Base-by-base conservation (phyloP, 192 early-diverging fungal species). In the Dispira simplex region DNA sequence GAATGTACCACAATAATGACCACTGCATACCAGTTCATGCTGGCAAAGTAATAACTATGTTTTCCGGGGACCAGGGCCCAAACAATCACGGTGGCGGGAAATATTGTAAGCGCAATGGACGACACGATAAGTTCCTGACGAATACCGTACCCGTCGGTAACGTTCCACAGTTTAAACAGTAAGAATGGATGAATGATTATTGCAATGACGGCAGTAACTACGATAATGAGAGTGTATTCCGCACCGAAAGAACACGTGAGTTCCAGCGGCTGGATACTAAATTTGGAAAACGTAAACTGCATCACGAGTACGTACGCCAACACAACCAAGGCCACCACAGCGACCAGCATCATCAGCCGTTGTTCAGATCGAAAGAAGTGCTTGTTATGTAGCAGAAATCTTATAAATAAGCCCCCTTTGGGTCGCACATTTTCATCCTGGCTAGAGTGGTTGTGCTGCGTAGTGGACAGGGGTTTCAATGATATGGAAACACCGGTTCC, bases 141-240 rank as follows among this genome's bases (percentile, higher is more conserved):
- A 27, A 60, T 60, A 27, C 58, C 58, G 58, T 60, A 60, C 32
- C 58, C 58, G 58, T 60, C 58, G 32, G n/a, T 43, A 13, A 13
- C 32, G 58, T 44, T 14, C 58, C 58, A 60, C 39, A 60, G 28
- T 21, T 60, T 60, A 32, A 3, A 16, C 58, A 60, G 16, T 18
- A 28, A 9, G 3, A 44, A 60, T 1, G 58, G 58, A 13, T 26
- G 0, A 44, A 60, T 18, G 12, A 60, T 14, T 14, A 60, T 4
- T 5, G 58, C 32, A 44, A 44, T 60, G 58, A 14, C 39, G 0
- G 44, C 10, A 3, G 43, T 6, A 6, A 39, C 27, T 3, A 27
- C 43, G 21, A 60, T 13, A 12, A 60, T 39, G 32, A 44, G 32
- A 3, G 12, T 27, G 32, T 43, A 60, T 21, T 60, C 32, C 58